These are phyloP conservation scores for Pythium plurisporium DNA, from an alignment of 352 stramenopile species.

Conservation along the genomic window DNA sequence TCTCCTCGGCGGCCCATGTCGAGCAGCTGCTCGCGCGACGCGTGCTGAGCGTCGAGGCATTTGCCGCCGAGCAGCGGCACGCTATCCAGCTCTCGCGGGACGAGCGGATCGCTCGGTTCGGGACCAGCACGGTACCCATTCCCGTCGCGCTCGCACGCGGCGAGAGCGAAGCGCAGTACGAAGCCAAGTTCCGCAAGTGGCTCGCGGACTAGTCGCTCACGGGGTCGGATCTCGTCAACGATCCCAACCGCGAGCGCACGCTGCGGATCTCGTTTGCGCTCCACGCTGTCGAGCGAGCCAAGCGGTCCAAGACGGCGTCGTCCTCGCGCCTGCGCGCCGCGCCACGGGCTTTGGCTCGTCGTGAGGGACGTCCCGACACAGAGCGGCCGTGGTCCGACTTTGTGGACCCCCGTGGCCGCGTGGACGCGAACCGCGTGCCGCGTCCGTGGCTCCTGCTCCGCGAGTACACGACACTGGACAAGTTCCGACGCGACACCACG, in stretches of 20 bases:
- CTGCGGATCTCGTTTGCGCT: slow-evolving; percentile 8
- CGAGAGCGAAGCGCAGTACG: slow-evolving; percentile 4
- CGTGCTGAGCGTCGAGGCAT: not conserved
- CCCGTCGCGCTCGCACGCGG: not conserved
- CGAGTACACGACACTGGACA: not conserved
- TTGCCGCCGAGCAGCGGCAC: not conserved
- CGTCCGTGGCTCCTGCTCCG: not conserved
- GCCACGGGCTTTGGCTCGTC: too few species aligned
- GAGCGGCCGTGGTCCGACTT: not conserved
- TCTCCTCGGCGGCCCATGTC: not conserved
- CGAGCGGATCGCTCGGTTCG: not conserved
- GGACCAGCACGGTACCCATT: not conserved
- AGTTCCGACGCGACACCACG: not conserved
- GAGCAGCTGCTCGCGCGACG: not conserved
- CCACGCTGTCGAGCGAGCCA: too few species aligned
- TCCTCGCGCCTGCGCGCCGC: too few species aligned
- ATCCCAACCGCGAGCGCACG: not conserved
- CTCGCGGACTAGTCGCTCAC: not conserved
- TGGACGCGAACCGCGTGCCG: not conserved
- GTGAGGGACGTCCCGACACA: too few species aligned
- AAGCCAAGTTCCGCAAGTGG: not conserved
- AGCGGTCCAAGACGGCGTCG: too few species aligned
- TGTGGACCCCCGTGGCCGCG: not conserved
- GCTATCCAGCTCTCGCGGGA: not conserved
- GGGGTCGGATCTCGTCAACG: not conserved